These are phyloP conservation scores for Xeromyces bisporus DNA, from an alignment of 495 filamentous ascomycete species.

Conservation along the genomic window DNA sequence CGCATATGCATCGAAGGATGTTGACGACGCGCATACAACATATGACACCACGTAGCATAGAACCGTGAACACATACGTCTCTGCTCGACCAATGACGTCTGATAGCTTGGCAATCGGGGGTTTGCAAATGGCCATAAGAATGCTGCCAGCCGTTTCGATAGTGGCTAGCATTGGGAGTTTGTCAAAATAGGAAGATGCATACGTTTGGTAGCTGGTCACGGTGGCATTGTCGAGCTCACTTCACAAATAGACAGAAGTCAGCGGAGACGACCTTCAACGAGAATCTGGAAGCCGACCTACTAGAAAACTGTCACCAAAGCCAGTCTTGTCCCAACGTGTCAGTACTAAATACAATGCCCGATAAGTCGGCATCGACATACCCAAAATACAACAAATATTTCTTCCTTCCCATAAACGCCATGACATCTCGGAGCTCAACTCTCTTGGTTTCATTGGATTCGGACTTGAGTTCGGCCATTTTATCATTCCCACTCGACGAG, in stretches of 20 bases:
- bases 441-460: too few species aligned
- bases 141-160: constrained; percentile 25
- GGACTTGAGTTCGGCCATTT: too few species aligned
- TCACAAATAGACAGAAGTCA: background rate
- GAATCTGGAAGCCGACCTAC: background rate
- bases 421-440: background rate
- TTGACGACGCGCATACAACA: constrained; percentile 29
- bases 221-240: constrained; percentile 32
- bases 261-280: constrained; percentile 1
- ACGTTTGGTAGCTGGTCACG: constrained; percentile 29
- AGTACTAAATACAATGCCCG: too few species aligned
- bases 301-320: background rate
- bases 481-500: too few species aligned
- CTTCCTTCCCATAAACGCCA: constrained; percentile 9
- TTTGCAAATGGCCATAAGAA: constrained; percentile 29
- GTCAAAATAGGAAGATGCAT: constrained; percentile 27
- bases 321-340: background rate
- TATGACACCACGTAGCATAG: constrained; percentile 28
- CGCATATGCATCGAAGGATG: constrained; percentile 25
- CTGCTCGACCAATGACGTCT: constrained; percentile 28
- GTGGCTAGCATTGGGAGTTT: constrained; percentile 25
- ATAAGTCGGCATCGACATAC: too few species aligned
- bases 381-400: constrained; percentile 15
- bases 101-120: constrained; percentile 33
- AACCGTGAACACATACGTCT: constrained; percentile 28